Conservation (phyloP, 106 monocot genomes). For the Dendrobium catenatum region DNA sequence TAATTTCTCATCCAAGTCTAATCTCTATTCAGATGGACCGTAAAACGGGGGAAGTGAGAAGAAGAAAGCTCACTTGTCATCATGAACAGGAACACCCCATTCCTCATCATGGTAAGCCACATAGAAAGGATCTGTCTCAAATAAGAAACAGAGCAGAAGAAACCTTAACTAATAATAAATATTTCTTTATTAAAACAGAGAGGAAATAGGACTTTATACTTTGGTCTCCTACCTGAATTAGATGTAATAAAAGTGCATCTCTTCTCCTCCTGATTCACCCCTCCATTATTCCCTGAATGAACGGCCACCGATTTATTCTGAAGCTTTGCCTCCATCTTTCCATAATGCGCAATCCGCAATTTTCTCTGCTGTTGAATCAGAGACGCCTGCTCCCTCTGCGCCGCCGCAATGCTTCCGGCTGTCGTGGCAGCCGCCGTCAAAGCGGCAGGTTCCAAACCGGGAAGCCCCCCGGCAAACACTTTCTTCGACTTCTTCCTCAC, state of each 20-base stretch:
- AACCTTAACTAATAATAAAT: background rate
- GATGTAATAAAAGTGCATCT: slow-evolving; percentile 67
- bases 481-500: slow-evolving; percentile 51
- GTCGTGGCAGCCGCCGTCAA: background rate
- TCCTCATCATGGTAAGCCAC: slow-evolving; percentile 52
- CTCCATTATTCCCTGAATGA: background rate
- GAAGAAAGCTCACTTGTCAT: slow-evolving; percentile 44
- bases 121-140: slow-evolving; percentile 23
- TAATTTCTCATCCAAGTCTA: no score
- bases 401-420: slow-evolving; percentile 74
- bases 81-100: slow-evolving; percentile 58
- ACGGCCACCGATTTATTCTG: slow-evolving; percentile 18
- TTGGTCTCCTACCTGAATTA: slow-evolving; percentile 52
- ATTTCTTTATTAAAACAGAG: background rate
- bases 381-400: slow-evolving; percentile 59
- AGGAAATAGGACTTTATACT: background rate
- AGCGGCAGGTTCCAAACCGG: background rate
- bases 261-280: slow-evolving; percentile 40
- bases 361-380: slow-evolving; percentile 57
- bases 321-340: slow-evolving; percentile 41
- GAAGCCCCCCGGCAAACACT: background rate
- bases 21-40: background rate
- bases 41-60: background rate
- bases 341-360: slow-evolving; percentile 77
- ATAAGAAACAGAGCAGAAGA: background rate